phyloP scores from a whole-genome alignment of 2,329 filamentous ascomycete species.

The Paecilomyces sp. region DNA sequence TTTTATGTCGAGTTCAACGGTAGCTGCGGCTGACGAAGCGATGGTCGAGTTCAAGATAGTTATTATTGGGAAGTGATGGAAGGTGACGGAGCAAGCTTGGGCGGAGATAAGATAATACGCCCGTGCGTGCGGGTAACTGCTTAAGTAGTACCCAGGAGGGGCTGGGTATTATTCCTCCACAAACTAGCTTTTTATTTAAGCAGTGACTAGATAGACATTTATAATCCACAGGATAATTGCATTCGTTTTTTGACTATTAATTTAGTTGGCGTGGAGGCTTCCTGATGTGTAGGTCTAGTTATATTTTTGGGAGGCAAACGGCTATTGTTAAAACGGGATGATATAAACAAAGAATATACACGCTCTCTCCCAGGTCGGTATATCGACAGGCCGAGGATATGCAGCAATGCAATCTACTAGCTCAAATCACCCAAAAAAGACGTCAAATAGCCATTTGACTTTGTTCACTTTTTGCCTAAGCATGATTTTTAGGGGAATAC shows the following conservation, averaged over 20 bases:
- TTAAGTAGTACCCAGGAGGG: neutral
- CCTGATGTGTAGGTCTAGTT: neutral
- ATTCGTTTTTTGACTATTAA: too few species aligned
- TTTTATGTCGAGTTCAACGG: neutral
- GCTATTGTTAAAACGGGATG: neutral
- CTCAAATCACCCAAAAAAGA: too few species aligned
- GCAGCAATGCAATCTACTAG: too few species aligned
- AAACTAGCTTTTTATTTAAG: too few species aligned
- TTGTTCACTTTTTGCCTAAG: neutral
- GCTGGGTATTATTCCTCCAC: too few species aligned
- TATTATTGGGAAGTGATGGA: neutral
- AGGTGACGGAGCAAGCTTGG: constrained; percentile 7
- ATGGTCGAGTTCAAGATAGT: neutral
- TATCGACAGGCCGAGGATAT: neutral
- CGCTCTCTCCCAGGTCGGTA: neutral
- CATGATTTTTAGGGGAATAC: neutral
- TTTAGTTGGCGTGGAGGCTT: too few species aligned
- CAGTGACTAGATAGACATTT: too few species aligned
- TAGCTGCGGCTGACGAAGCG: constrained; percentile 1
- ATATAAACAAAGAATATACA: neutral
- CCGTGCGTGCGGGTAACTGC: neutral
- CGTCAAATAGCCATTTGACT: too few species aligned
- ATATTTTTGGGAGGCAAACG: neutral
- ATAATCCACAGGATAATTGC: too few species aligned
- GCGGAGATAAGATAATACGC: constrained; percentile 25